Conservation (phyloP, 331 rosid genomes). For the Stylosanthes scabra region DNA sequence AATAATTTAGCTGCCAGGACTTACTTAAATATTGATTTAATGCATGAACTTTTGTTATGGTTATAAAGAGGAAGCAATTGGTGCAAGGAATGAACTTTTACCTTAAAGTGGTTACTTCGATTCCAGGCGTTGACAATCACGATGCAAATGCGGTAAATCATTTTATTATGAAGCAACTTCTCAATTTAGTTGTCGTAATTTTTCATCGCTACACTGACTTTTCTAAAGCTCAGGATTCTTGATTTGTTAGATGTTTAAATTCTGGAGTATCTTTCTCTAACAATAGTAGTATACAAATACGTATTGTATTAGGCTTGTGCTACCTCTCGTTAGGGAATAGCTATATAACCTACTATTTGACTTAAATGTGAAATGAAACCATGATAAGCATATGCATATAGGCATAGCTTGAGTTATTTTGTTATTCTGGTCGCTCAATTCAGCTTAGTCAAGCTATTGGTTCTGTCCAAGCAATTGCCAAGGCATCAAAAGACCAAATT, state of each 20-base stretch:
- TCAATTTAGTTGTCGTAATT: conserved; percentile 20
- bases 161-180: conserved; percentile 25
- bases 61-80: conserved; percentile 71
- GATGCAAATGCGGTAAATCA: conserved; percentile 83
- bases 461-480: conserved; percentile 83
- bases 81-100: conserved; percentile 76
- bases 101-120: conserved; percentile 74
- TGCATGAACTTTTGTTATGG: conserved; percentile 34
- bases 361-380: too few relatives aligned
- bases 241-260: conserved; percentile 19
- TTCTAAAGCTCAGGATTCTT: conserved; percentile 28
- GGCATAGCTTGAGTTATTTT: conserved; percentile 17
- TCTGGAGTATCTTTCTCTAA: background rate
- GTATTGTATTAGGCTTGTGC: too few relatives aligned
- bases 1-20: background rate
- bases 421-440: conserved; percentile 38
- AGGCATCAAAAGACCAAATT: conserved; percentile 73
- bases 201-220: conserved; percentile 12
- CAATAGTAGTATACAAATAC: too few relatives aligned
- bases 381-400: too few relatives aligned
- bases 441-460: conserved; percentile 93
- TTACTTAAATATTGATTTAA: background rate
- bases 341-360: too few relatives aligned
- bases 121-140: conserved; percentile 84
- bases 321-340: too few relatives aligned